Base-by-base conservation (phyloP, 2,329 filamentous ascomycete genomes). In the Mycosphaerella sp. region DNA sequence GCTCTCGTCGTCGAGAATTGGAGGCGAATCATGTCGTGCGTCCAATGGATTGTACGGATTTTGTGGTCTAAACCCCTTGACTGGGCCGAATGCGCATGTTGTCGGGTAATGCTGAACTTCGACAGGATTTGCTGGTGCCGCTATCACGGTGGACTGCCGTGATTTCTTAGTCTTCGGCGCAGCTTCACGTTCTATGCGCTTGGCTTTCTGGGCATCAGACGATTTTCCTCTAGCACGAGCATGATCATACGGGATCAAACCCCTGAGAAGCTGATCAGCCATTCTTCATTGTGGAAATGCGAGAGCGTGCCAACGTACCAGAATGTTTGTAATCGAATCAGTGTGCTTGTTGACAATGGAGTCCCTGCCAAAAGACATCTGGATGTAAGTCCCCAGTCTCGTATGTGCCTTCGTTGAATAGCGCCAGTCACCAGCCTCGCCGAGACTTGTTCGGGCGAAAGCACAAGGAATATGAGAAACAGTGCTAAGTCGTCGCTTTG, bases 1-100 rank as follows among this genome's bases (percentile, higher is more conserved):
- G 28, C 17, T 30, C 14, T 41, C 45, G 8, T 49, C 45, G 13
- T 34, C 10, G 8, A 18, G 13, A 30, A 27, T 17, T 9, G 35
- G 34, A 32, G 35, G 25, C 3, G 41, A 34, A 18, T 41, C 42
- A 18, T 21, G 7, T 28, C 32, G 18, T 13, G 34, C 32, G 37
- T 45, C 41, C 27, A 49, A 42, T 13, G 41, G 25, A n/a, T 52
- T 44, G 41, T 39, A 36, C 13, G 32, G 39, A 16, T 32, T 21
- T 21, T 12, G 14, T 27, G 42, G 2, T 17, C 28, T n/a, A 12
- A 28, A 28, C 28, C 54, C 49, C 48, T 56, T 59, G 42, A 55
- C 44, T n/a, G 61, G 61, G 8, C 61, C 59, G 50, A 61, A 54
- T 4, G 56, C 50, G 47, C 59, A 59, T 39, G 61, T 48, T 3